Evolutionary conservation across 305 asterid species (phyloP).

Genomic region (Rubia tinctorum): DNA sequence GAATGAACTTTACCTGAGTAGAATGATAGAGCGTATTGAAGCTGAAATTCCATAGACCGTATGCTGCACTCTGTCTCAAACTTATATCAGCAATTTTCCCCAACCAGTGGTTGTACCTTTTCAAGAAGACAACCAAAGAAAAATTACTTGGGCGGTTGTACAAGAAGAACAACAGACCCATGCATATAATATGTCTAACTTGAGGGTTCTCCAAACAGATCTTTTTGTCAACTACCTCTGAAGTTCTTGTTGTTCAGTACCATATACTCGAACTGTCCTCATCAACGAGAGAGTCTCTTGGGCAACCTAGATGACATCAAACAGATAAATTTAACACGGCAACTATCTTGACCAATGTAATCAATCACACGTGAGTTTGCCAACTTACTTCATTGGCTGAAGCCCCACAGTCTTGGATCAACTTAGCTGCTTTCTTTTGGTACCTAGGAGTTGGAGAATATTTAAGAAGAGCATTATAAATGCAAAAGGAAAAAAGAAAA

Average conservation of each 20-base stretch:
- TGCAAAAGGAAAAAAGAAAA: background rate
- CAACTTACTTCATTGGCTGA: conserved; percentile 83
- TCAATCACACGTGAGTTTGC: conserved; percentile 9
- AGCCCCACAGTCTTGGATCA: conserved; percentile 89
- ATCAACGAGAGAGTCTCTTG: conserved; percentile 95
- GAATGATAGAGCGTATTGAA: conserved; percentile 89
- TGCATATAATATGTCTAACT: background rate
- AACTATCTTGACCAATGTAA: conserved; percentile 10
- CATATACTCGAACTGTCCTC: conserved; percentile 94
- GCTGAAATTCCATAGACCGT: conserved; percentile 91
- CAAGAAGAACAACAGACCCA: background rate
- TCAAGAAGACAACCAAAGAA: conserved; percentile 19
- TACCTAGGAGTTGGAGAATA: conserved; percentile 45
- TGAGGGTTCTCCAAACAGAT: background rate
- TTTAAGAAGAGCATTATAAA: conserved; percentile 6
- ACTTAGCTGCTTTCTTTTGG: conserved; percentile 91
- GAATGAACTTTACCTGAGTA: conserved; percentile 65
- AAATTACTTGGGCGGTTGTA: background rate
- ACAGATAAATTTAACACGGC: conserved; percentile 11
- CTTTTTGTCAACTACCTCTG: conserved; percentile 43
- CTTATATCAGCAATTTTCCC: conserved; percentile 74
- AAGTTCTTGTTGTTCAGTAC: conserved; percentile 86
- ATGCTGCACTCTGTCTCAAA: conserved; percentile 96
- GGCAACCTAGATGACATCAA: conserved; percentile 60
- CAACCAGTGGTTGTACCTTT: conserved; percentile 71